Conservation (phyloP, 2,329 filamentous ascomycete genomes). For the Neofusicoccum sp. region DNA sequence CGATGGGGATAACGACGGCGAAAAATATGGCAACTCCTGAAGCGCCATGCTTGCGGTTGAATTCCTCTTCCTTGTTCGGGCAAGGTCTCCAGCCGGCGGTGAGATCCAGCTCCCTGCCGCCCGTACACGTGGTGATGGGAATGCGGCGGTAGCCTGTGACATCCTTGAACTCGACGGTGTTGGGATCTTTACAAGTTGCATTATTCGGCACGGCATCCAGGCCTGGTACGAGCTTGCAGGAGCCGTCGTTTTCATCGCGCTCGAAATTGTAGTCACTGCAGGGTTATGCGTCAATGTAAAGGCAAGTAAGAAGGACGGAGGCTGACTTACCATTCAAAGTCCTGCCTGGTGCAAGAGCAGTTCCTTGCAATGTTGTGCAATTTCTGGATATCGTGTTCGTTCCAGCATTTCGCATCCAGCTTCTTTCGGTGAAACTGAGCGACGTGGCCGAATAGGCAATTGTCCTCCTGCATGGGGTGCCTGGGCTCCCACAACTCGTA, state of each 20-base stretch:
- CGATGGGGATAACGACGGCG: conserved; percentile 74
- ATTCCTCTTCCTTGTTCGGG: conserved; percentile 78
- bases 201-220: conserved; percentile 62
- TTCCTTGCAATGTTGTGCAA: conserved; percentile 69
- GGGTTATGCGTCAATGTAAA: conserved; percentile 20
- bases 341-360: conserved; percentile 78
- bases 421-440: conserved; percentile 91
- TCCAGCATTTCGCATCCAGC: conserved; percentile 74
- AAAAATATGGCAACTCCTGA: conserved; percentile 79
- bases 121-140: conserved; percentile 81
- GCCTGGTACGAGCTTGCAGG: conserved; percentile 74
- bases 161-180: conserved; percentile 76
- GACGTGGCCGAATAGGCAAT: conserved; percentile 92
- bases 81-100: conserved; percentile 63
- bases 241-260: conserved; percentile 69
- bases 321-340: conserved; percentile 82
- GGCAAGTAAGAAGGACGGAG: not conserved
- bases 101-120: conserved; percentile 73
- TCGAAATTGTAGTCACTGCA: conserved; percentile 90
- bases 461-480: conserved; percentile 73
- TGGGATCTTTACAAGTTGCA: conserved; percentile 59
- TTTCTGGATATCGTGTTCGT: conserved; percentile 68
- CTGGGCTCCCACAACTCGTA: conserved; percentile 86
- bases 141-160: conserved; percentile 87
- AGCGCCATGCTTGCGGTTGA: conserved; percentile 66